Evolutionary conservation across 2,329 filamentous ascomycete genomes (phyloP).

Genomic region (Pseudopyrenochaeta lycopersici): DNA sequence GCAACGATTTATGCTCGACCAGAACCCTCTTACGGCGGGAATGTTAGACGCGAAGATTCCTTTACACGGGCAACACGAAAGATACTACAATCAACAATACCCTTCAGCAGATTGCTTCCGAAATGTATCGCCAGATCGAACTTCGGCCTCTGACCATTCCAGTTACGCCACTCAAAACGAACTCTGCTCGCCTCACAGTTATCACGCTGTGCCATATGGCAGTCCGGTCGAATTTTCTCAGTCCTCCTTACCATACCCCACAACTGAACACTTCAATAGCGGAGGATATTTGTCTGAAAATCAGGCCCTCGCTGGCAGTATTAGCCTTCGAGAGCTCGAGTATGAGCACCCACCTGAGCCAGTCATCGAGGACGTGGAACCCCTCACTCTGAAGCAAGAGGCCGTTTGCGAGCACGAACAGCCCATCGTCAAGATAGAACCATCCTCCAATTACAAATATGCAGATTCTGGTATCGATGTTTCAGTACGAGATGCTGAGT

Average conservation of each 20-base stretch:
- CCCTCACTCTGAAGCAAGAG: constrained; percentile 33
- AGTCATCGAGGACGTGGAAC: constrained; percentile 34
- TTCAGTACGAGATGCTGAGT: constrained; percentile 46
- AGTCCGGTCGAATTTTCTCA: constrained; percentile 30
- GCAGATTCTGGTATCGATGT: constrained; percentile 38
- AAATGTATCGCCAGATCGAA: constrained; percentile 45
- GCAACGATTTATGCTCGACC: constrained; percentile 46
- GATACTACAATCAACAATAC: constrained; percentile 33
- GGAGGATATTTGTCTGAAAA: constrained; percentile 19
- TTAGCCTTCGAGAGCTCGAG: constrained; percentile 44
- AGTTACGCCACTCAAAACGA: constrained; percentile 44
- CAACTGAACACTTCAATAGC: constrained; percentile 23
- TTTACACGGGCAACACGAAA: constrained; percentile 21
- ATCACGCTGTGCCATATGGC: constrained; percentile 24
- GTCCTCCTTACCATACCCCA: constrained; percentile 25
- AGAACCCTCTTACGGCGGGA: constrained; percentile 32
- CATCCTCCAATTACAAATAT: constrained; percentile 21
- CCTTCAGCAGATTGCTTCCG: constrained; percentile 29
- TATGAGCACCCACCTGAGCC: constrained; percentile 37
- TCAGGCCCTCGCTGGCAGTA: constrained; percentile 21
- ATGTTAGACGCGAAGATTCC: constrained; percentile 41
- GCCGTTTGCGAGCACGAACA: constrained; percentile 26
- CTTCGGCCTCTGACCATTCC: constrained; percentile 41
- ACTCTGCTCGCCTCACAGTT: constrained; percentile 33
- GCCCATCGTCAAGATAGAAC: constrained; percentile 23